These are phyloP conservation scores for Pseudotsuga menziesii DNA, from an alignment of 75 land plant species.

Conservation along the genomic window DNA sequence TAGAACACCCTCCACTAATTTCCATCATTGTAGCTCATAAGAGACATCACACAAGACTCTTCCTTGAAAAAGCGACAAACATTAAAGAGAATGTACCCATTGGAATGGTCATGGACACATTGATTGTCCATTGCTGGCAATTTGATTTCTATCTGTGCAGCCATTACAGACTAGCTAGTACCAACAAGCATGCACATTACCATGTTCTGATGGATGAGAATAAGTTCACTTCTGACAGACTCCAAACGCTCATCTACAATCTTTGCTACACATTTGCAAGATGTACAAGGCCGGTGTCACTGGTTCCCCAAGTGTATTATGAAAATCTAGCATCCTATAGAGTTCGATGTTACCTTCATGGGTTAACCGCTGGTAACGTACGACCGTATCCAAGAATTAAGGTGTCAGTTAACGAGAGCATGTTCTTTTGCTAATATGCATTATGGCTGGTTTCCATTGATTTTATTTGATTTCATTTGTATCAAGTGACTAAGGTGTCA, in stretches of 20 bases:
- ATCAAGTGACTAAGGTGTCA: too few relatives aligned
- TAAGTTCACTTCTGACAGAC: conserved; percentile 29
- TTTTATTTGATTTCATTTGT: too few relatives aligned
- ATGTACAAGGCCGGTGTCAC: conserved; percentile 51
- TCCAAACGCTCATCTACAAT: conserved; percentile 38
- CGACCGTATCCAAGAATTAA: neutral
- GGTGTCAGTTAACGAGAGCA: too few relatives aligned
- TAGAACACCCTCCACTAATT: too few relatives aligned
- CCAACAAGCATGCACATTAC: conserved; percentile 51
- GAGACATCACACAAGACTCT: conserved; percentile 50
- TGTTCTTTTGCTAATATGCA: too few relatives aligned
- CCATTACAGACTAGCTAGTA: conserved; percentile 41
- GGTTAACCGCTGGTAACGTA: neutral
- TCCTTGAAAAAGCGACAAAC: conserved; percentile 16
- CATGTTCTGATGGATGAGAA: conserved; percentile 46
- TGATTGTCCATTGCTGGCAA: conserved; percentile 35
- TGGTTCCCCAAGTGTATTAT: conserved; percentile 62
- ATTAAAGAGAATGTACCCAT: conserved; percentile 26
- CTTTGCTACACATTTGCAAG: conserved; percentile 56
- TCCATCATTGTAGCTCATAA: conserved; percentile 35
- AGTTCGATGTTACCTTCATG: conserved; percentile 37
- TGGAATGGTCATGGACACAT: conserved; percentile 56
- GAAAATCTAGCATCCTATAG: conserved; percentile 58
- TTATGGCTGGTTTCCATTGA: too few relatives aligned
- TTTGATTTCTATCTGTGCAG: conserved; percentile 54